A percentile compares a stretch with the other conserved stretches of the same genome.
These are phyloP conservation scores for Pichia sp. DNA, from an alignment of 1,139 yeast genomes.

Conservation along the genomic window DNA sequence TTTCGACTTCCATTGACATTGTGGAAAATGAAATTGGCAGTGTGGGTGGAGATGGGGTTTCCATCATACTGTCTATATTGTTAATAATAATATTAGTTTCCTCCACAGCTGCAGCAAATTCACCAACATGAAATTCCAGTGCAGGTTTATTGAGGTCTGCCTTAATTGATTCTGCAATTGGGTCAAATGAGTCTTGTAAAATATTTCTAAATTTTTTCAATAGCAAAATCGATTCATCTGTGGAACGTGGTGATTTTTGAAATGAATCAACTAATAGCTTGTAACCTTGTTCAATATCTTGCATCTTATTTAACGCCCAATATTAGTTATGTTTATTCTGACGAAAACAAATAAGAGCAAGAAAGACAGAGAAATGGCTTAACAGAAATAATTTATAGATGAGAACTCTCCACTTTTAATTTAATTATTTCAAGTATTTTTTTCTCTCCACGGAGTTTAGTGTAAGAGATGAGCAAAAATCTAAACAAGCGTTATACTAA, in stretches of 20 bases:
- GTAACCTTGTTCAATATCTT: neutral
- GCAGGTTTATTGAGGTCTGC: constrained; percentile 61
- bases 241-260: constrained; percentile 7
- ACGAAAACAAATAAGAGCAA: no score
- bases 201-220: constrained; percentile 65
- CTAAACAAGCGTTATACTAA: no score
- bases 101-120: constrained; percentile 42
- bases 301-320: neutral
- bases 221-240: constrained; percentile 5
- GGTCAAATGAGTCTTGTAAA: constrained; percentile 52
- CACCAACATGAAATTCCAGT: constrained; percentile 56
- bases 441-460: no score
- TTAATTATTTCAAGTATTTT: no score
- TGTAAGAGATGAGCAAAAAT: no score
- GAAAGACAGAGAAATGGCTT: neutral
- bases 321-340: no score
- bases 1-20: constrained; percentile 47
- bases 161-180: constrained; percentile 50
- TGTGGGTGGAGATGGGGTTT: constrained; percentile 43
- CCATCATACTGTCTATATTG: constrained; percentile 55
- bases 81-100: constrained; percentile 60
- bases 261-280: neutral
- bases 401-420: no score
- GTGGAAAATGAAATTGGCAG: constrained; percentile 43
- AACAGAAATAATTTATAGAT: no score